These are phyloP conservation scores for Umbilicus rupestris DNA, from an alignment of 164 flowering plant genomes.

Conservation along the genomic window DNA sequence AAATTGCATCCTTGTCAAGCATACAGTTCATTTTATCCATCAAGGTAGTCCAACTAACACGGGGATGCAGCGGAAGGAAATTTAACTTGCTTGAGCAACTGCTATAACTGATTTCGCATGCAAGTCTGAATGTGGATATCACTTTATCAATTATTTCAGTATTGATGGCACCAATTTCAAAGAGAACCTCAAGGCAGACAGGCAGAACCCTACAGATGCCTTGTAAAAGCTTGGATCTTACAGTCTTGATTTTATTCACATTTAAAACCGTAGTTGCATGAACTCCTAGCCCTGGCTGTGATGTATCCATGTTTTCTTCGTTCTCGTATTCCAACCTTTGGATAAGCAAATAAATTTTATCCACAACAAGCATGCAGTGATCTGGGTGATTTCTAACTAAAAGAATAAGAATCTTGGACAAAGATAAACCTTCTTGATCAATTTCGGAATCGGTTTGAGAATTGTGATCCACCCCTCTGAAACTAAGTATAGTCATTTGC, in stretches of 20 bases:
- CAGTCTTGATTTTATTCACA: slow-evolving; percentile 12
- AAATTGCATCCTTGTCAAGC: slow-evolving; percentile 4
- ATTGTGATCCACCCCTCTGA: slow-evolving; percentile 13
- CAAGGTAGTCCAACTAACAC: slow-evolving; percentile 16
- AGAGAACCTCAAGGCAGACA: slow-evolving; percentile 33
- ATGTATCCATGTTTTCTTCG: slow-evolving; percentile 7
- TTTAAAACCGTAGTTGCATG: slow-evolving; percentile 10
- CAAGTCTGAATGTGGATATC: slow-evolving; percentile 24
- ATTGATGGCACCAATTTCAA: slow-evolving; percentile 23
- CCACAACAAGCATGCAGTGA: slow-evolving; percentile 30
- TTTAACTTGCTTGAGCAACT: slow-evolving; percentile 20
- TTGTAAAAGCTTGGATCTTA: slow-evolving; percentile 23
- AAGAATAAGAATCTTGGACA: slow-evolving; percentile 28
- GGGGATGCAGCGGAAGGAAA: slow-evolving; percentile 31
- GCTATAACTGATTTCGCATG: slow-evolving; percentile 23
- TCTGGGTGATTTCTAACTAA: slow-evolving; percentile 33
- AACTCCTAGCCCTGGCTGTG: slow-evolving; percentile 10
- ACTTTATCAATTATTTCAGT: slow-evolving; percentile 23
- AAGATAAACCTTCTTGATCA: slow-evolving; percentile 25
- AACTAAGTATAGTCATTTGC: slow-evolving; percentile 25
- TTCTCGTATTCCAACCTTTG: slow-evolving; percentile 19
- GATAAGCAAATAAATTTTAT: slow-evolving; percentile 24
- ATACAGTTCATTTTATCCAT: slow-evolving; percentile 9
- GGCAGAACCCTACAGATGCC: slow-evolving; percentile 30
- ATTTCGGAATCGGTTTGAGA: slow-evolving; percentile 13